phyloP scores from a whole-genome alignment of 129 eudicot genomes.

The Tanacetum coccineum region DNA sequence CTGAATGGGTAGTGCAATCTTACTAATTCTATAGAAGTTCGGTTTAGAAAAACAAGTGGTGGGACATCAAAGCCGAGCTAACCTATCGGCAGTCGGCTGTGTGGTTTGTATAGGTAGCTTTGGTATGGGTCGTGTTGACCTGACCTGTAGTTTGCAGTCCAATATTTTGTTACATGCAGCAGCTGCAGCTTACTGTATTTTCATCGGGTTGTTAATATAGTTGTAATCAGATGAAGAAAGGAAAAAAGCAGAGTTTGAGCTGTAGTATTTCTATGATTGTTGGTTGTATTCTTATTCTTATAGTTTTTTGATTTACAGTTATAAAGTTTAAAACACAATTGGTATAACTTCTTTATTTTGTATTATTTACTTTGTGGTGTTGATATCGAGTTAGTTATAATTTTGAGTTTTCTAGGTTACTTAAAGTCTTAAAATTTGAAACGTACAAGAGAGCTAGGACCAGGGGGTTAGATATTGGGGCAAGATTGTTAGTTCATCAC shows the following conservation, averaged over 20 bases:
- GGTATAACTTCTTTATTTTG: too few species aligned
- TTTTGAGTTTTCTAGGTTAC: too few species aligned
- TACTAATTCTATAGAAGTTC: conserved; percentile 17
- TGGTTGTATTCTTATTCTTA: conserved; percentile 22
- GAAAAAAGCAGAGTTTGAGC: conserved; percentile 9
- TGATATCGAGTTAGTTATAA: neutral
- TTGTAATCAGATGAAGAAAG: conserved; percentile 23
- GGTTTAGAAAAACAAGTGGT: conserved; percentile 5
- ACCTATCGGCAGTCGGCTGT: conserved; percentile 14
- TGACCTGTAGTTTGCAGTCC: conserved; percentile 19
- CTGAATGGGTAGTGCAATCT: conserved; percentile 8
- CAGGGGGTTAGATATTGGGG: too few species aligned
- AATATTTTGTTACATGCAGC: conserved; percentile 23
- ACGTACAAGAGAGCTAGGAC: too few species aligned
- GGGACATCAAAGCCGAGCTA: conserved; percentile 13
- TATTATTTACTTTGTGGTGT: neutral
- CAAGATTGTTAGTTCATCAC: too few species aligned
- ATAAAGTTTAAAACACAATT: conserved; percentile 10
- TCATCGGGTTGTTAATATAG: conserved; percentile 29
- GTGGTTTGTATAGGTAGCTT: conserved; percentile 27
- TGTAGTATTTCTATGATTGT: conserved; percentile 4
- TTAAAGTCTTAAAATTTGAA: too few species aligned
- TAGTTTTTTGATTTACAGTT: conserved; percentile 13
- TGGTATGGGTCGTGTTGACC: conserved; percentile 18
- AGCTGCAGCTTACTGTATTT: conserved; percentile 28